phyloP scores from a whole-genome alignment of 495 filamentous ascomycete species.

The Tuber microsphaerosporum region DNA sequence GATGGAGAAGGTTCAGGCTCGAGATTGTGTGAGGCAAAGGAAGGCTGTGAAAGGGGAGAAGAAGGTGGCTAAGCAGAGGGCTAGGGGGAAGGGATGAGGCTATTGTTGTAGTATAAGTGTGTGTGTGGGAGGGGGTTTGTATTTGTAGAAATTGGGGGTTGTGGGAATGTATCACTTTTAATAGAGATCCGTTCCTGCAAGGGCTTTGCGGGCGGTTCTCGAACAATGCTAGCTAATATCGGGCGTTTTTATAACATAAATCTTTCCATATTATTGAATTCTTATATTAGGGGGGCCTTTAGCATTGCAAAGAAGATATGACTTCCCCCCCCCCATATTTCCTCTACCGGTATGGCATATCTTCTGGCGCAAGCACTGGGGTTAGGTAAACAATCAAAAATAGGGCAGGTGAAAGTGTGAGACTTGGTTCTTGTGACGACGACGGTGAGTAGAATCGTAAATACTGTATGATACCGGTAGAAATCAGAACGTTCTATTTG shows the following conservation, averaged over 20 bases:
- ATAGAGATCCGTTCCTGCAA: not conserved
- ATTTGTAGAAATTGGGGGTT: not conserved
- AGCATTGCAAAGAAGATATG: too few relatives aligned
- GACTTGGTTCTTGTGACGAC: too few relatives aligned
- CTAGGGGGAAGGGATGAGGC: constrained; percentile 30
- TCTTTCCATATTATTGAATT: too few relatives aligned
- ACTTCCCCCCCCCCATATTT: too few relatives aligned
- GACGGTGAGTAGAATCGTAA: too few relatives aligned
- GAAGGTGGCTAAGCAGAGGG: constrained; percentile 46
- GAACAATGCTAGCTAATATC: not conserved
- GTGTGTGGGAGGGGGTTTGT: not conserved
- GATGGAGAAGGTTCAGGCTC: constrained; percentile 29
- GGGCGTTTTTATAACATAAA: not conserved
- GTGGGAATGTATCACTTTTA: not conserved
- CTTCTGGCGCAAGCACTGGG: too few relatives aligned
- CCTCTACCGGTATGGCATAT: too few relatives aligned
- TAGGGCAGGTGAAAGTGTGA: too few relatives aligned
- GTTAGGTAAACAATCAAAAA: too few relatives aligned
- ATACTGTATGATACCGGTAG: too few relatives aligned
- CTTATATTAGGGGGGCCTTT: too few relatives aligned
- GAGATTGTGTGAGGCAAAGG: constrained; percentile 41
- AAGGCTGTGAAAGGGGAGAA: constrained; percentile 56
- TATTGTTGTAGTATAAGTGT: not conserved
- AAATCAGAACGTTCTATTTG: too few relatives aligned
- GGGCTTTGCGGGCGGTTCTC: not conserved